Base-by-base conservation (phyloP, 768 basidiomycete species). In the Suillus americanus region DNA sequence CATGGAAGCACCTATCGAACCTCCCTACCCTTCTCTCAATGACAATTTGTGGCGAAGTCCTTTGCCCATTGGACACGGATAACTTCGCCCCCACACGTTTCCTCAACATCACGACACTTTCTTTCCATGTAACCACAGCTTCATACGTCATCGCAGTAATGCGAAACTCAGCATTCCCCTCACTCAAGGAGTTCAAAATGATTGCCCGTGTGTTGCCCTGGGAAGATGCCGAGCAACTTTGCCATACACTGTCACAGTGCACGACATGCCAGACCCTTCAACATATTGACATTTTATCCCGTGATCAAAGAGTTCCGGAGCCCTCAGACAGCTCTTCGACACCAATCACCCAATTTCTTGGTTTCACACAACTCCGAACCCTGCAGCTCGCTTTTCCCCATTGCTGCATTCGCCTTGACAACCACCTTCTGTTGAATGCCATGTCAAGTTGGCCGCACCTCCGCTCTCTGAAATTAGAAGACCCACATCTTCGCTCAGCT, bases 91-190 rank as follows among this genome's bases (percentile, higher is more conserved):
- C 35, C 53, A 35, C 53, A 54, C 30, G 5, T 13, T 54, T 35
- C 53, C 53, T 54, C 53, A 54, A 54, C 33, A 20, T 54, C 53
- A 54, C 53, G 12, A 3, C 53, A n/a, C 53, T 54, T 54, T 54
- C 53, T n/a, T 54, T 54, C 20, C 33, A 54, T 54, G 30, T 54
- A n/a, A 54, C 33, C 20, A 33, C 53, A 12, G 53, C 53, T 13
- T 33, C 53, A 35, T 54, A 54, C 30, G 53, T 35, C 20, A 54
- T 33, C 33, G 20, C 53, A 35, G 20, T 54, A 5, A 33, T 54
- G 53, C 30, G 18, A 2, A 33, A 33, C 33, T 33, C 30, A 54
- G 30, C 30, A 54, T 54, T 54, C 53, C 53, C 53, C 33, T 54
- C 33, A 5, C 53, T 54, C 30, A n/a, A 35, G 6, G 53, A 54